Evolutionary conservation across 768 basidiomycete genomes (phyloP), one percentile per base, ranked within the genome.

Genomic region (Naematelia aurantialba): DNA sequence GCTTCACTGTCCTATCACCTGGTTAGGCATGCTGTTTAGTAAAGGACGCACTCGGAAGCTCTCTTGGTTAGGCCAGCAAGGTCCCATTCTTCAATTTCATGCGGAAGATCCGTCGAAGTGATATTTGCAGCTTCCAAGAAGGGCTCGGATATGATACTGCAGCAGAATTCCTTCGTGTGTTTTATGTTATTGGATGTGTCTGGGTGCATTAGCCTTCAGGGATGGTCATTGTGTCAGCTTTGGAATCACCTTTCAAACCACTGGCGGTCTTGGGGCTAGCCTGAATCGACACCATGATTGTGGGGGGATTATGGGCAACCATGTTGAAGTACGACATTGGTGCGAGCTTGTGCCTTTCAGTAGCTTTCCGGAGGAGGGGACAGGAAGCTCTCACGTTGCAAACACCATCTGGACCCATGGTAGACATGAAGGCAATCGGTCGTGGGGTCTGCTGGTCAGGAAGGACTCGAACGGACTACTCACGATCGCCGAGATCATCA

Each of bases 131-230:
- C 78, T 59, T 80, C 79, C 49, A 79, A 52, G 61, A 79, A 80
- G 0, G 83, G 76, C 72, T 89, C 86, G 56, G 85, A 87, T 65
- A 91, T 84, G 53, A 75, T 83, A 66, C 83, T 87, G 51, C 86
- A 83, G 5, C 84, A 85, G 74, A 89, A 90, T 68, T 87, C 81
- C 60, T 84, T 85, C 14, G 83, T 86, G 0, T 79, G 78, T 50
- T 82, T 74, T 61, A 88, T 86, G 61, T 89, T 89, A 59, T 81
- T 80, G 50, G 83, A 80, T 17, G 85, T 86, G 69, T 89, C 86
- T 68, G 68, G 17, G 8, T 72, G 34, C 53, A 30, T 14, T 48
- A 79, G 19, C 34, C n/a, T 30, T 67, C 26, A 50, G 55, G n/a
- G n/a, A n/a, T n/a, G n/a, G n/a, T n/a, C n/a, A 54, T 26, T 26